These are phyloP conservation scores for Schizosaccharomyces octosporus DNA, from an alignment of 805 yeast species.

Conservation along the genomic window DNA sequence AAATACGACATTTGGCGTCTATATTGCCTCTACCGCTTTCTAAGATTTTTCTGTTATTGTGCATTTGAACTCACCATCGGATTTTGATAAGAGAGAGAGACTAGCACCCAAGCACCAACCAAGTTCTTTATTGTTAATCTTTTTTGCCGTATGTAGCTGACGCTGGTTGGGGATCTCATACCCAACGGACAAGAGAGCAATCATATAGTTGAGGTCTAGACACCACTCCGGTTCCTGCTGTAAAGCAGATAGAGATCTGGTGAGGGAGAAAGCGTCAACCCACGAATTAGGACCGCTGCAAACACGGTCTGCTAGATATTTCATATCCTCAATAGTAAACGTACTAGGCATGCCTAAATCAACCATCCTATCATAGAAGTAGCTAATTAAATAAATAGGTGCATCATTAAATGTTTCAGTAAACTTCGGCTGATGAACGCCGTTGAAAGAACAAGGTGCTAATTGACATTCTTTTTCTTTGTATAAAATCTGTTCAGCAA, in stretches of 20 bases:
- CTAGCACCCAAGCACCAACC: conserved; percentile 99
- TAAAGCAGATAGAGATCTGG: conserved; percentile 27
- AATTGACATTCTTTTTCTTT: conserved; percentile 54
- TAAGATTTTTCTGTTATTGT: too few relatives aligned
- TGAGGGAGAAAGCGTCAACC: conserved; percentile 43
- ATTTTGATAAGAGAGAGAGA: conserved; percentile 37
- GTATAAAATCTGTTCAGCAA: conserved; percentile 62
- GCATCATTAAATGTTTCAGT: conserved; percentile 45
- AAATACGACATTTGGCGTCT: too few relatives aligned
- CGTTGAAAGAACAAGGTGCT: conserved; percentile 85
- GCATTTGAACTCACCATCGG: too few relatives aligned
- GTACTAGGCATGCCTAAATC: conserved; percentile 88
- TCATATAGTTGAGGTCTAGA: conserved; percentile 71
- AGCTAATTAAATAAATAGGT: conserved; percentile 78
- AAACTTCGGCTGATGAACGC: conserved; percentile 88
- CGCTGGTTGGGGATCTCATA: conserved; percentile 79
- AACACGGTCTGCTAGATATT: conserved; percentile 57
- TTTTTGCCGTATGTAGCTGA: conserved; percentile 80
- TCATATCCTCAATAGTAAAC: conserved; percentile 64
- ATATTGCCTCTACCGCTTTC: too few relatives aligned
- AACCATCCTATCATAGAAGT: conserved; percentile 78
- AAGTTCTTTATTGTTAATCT: conserved; percentile 64
- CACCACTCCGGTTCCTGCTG: conserved; percentile 60
- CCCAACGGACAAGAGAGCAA: conserved; percentile 79
- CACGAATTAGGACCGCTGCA: conserved; percentile 65